These are phyloP conservation scores for Vitis rupestris DNA, from an alignment of 164 flowering plant species.

Conservation along the genomic window DNA sequence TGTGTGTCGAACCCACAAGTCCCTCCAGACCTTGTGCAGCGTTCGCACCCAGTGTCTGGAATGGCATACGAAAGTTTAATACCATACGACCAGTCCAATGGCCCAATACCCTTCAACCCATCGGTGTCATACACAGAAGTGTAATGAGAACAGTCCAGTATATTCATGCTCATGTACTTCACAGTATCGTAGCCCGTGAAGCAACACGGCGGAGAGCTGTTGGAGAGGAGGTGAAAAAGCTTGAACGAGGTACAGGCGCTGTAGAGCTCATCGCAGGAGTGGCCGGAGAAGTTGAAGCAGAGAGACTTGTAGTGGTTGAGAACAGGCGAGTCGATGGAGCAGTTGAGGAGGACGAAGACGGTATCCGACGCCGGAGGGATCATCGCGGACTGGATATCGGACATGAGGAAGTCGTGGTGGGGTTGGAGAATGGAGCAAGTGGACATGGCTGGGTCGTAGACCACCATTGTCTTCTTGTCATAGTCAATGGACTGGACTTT, in stretches of 20 bases:
- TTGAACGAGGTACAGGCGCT: slow-evolving; percentile 52
- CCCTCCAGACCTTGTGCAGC: slow-evolving; percentile 68
- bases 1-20: slow-evolving; percentile 83
- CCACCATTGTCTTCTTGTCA: slow-evolving; percentile 35
- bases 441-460: slow-evolving; percentile 81
- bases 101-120: slow-evolving; percentile 48
- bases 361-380: slow-evolving; percentile 81
- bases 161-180: slow-evolving; percentile 79
- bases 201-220: slow-evolving; percentile 63
- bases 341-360: slow-evolving; percentile 71
- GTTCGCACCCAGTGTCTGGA: slow-evolving; percentile 70
- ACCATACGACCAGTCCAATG: slow-evolving; percentile 85
- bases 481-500: slow-evolving; percentile 76
- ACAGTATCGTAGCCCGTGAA: slow-evolving; percentile 69
- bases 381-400: slow-evolving; percentile 60
- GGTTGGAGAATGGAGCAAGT: slow-evolving; percentile 85
- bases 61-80: slow-evolving; percentile 54
- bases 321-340: slow-evolving; percentile 88
- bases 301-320: slow-evolving; percentile 69
- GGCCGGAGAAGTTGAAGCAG: slow-evolving; percentile 80
- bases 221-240: slow-evolving; percentile 39
- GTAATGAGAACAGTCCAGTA: slow-evolving; percentile 83
- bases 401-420: slow-evolving; percentile 64
- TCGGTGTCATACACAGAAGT: slow-evolving; percentile 59
- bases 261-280: slow-evolving; percentile 85